Percentiles rank a stretch among this genome's conserved stretches.
phyloP scores from a whole-genome alignment of 164 flowering plant genomes.

The Sextonia rubra region DNA sequence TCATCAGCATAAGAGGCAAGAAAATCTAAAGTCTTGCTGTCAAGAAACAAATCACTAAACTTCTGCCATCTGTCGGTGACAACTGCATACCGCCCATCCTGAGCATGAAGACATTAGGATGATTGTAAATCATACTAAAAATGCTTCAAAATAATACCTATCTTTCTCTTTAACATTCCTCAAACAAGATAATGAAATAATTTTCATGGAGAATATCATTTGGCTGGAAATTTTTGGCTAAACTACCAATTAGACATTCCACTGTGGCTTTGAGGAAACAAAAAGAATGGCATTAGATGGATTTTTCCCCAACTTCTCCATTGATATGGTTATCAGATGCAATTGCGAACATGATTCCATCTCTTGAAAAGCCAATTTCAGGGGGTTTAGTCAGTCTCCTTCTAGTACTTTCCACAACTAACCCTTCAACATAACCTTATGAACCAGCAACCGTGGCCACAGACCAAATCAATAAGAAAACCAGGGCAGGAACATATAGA shows the following conservation, averaged over 20 bases:
- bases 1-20: slow-evolving; percentile 82
- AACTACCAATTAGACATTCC: background rate
- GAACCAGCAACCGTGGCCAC: too few relatives aligned
- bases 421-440: too few relatives aligned
- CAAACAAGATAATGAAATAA: background rate
- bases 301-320: too few relatives aligned
- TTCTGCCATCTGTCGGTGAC: slow-evolving; percentile 99
- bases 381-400: too few relatives aligned
- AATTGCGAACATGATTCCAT: too few relatives aligned
- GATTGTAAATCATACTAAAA: background rate
- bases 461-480: too few relatives aligned
- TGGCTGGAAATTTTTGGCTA: background rate
- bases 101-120: slow-evolving; percentile 20
- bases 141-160: background rate
- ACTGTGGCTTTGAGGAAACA: too few relatives aligned
- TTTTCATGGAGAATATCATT: background rate
- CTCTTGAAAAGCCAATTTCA: too few relatives aligned
- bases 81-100: slow-evolving; percentile 79
- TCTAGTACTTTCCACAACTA: too few relatives aligned
- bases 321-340: too few relatives aligned
- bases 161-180: background rate
- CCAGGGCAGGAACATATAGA: too few relatives aligned
- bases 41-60: slow-evolving; percentile 77
- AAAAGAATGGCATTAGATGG: too few relatives aligned
- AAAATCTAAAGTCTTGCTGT: slow-evolving; percentile 52